A percentile compares a stretch with the other conserved stretches of the same genome.
These are phyloP conservation scores for Penicillium cosmopolitanum DNA, from an alignment of 495 filamentous ascomycete species.

Conservation along the genomic window DNA sequence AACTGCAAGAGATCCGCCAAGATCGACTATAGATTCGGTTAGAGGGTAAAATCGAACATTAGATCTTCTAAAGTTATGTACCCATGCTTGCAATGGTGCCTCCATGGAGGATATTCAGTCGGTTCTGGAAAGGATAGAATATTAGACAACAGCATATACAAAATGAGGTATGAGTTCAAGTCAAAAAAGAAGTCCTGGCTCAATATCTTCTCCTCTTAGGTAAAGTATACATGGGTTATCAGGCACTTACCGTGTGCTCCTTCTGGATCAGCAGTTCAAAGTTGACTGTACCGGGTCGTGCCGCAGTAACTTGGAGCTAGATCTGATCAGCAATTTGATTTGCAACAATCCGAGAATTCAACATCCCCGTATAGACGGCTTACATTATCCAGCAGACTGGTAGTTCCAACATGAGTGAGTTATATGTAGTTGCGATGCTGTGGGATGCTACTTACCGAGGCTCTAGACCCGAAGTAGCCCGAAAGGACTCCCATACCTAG, in stretches of 20 bases:
- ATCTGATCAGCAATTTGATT: constrained; percentile 5
- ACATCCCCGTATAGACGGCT: background rate
- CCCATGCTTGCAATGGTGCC: constrained; percentile 94
- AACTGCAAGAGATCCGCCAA: constrained; percentile 91
- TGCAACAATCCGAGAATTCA: background rate
- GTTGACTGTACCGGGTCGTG: constrained; percentile 75
- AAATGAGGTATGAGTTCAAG: background rate
- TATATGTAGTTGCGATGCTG: background rate
- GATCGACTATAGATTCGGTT: constrained; percentile 63
- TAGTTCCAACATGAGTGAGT: constrained; percentile 25
- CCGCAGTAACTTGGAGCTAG: constrained; percentile 77
- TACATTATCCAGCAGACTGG: constrained; percentile 49
- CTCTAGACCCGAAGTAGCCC: constrained; percentile 81
- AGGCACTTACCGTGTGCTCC: constrained; percentile 75
- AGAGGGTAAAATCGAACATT: background rate
- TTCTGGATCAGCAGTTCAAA: constrained; percentile 87
- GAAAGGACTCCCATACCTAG: constrained; percentile 82
- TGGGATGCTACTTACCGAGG: constrained; percentile 63
- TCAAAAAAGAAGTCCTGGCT: too few species aligned
- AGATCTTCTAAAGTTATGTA: constrained; percentile 29
- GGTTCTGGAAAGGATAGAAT: constrained; percentile 61
- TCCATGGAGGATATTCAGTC: constrained; percentile 87
- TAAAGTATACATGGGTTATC: background rate
- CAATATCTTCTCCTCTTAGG: too few species aligned
- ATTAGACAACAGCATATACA: background rate